Evolutionary conservation across 2,329 filamentous ascomycete species (phyloP).

Genomic region (Fusarium pseudograminearum): DNA sequence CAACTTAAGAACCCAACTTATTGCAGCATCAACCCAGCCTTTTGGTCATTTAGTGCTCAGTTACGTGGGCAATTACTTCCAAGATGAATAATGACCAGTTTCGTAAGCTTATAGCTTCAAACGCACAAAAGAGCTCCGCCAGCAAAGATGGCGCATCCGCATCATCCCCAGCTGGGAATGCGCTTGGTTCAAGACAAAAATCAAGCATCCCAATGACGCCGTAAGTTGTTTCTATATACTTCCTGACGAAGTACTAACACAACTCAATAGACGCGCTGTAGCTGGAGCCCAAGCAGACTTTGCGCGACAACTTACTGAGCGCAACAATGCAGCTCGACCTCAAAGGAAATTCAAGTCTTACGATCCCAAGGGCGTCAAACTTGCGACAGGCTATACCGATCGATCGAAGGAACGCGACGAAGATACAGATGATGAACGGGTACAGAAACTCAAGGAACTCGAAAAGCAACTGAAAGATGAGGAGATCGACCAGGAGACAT

Average conservation of each 20-base stretch:
- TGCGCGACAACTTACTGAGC: constrained; percentile 84
- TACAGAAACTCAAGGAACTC: constrained; percentile 77
- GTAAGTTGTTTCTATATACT: constrained; percentile 61
- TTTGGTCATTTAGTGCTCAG: neutral
- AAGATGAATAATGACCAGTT: constrained; percentile 97
- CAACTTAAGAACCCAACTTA: constrained; percentile 2
- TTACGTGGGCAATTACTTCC: neutral
- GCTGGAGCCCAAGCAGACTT: constrained; percentile 73
- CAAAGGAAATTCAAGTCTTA: constrained; percentile 82
- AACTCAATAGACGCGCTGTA: constrained; percentile 70
- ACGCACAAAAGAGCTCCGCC: constrained; percentile 55
- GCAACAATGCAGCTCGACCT: constrained; percentile 66
- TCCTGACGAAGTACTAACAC: constrained; percentile 40
- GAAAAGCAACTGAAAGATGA: constrained; percentile 86
- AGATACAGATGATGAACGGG: constrained; percentile 65
- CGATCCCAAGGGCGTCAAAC: constrained; percentile 83
- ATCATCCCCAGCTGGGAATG: constrained; percentile 52
- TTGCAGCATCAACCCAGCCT: constrained; percentile 9
- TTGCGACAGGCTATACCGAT: constrained; percentile 86
- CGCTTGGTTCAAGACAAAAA: constrained; percentile 81
- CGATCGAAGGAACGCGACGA: constrained; percentile 75
- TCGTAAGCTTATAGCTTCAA: constrained; percentile 76
- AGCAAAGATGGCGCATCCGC: constrained; percentile 61
- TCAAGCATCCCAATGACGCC: constrained; percentile 95
- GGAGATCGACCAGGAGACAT: constrained; percentile 83